Percentiles rank a stretch among this genome's conserved stretches.
Conservation (phyloP, 2,329 filamentous ascomycete species). For the Xylariaceae sp. region DNA sequence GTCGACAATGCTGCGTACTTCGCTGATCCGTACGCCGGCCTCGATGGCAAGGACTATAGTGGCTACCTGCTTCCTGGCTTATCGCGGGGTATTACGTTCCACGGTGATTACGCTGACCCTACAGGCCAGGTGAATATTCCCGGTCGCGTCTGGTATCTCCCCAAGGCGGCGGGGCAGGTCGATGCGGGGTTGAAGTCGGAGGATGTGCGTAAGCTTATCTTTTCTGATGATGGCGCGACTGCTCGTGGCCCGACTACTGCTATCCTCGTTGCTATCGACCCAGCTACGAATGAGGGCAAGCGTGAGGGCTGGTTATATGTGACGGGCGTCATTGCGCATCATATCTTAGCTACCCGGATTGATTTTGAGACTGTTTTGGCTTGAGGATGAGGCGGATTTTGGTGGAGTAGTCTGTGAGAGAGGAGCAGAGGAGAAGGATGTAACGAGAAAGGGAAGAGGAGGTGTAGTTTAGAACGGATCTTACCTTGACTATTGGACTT, state of each 20-base stretch:
- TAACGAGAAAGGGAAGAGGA: neutral
- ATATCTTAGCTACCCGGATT: constrained; percentile 49
- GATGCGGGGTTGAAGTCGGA: constrained; percentile 33
- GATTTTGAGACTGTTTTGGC: constrained; percentile 35
- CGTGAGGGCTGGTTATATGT: constrained; percentile 55
- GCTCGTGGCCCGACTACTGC: constrained; percentile 49
- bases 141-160: constrained; percentile 43
- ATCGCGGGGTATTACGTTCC: constrained; percentile 37
- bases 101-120: constrained; percentile 27
- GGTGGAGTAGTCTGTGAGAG: neutral
- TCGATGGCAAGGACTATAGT: constrained; percentile 42
- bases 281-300: constrained; percentile 37
- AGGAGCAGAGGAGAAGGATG: neutral
- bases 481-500: too few relatives aligned
- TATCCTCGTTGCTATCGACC: constrained; percentile 51
- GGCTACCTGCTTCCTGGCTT: constrained; percentile 52
- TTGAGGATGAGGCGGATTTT: constrained; percentile 1
- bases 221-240: constrained; percentile 52
- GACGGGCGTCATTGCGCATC: constrained; percentile 50
- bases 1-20: constrained; percentile 60
- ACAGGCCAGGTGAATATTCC: constrained; percentile 36
- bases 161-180: constrained; percentile 12
- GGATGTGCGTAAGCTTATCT: constrained; percentile 41
- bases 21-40: constrained; percentile 45
- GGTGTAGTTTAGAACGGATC: too few relatives aligned